Base-by-base conservation (phyloP, 352 stramenopile species). In the Globisporangium solare region DNA sequence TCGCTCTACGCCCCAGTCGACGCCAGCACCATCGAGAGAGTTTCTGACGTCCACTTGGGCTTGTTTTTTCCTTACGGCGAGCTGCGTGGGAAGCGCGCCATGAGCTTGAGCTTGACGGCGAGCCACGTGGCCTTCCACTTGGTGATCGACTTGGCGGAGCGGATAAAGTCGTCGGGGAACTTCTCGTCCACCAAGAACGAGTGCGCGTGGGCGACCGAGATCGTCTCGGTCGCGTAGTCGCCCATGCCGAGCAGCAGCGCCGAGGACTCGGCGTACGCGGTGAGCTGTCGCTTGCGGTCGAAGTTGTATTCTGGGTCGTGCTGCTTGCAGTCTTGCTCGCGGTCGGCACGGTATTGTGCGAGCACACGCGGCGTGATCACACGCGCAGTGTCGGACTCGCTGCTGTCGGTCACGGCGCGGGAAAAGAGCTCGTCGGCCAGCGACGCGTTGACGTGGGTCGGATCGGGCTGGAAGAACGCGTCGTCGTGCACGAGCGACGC, bases 401-500 rank as follows among this genome's bases (percentile, higher is more conserved):
- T 14, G 15, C 58, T 46, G 12, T 72, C 51, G 1, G 63, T 67
- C 3, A 58, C 37, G 22, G 21, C 51, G 51, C 22, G 64, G 22
- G 63, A 58, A 20, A 86, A 51, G 13, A 88, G 45, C 24, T 62
- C 51, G 1, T 55, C n/a, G 17, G 74, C 63, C 48, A 89, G 63
- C 27, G 74, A 72, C 4, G n/a, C 22, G 47, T 84, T 87, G 22
- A 84, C 58, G 7, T 47, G 22, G 5, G 64, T 54, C 3, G 77
- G 73, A 18, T 86, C 74, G 27, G 64, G 46, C 43, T 75, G 62
- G 31, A 73, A 72, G 57, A 60, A 71, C 17, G 61, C 37, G 50
- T 90, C 80, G 47, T 81, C 67, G 51, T 84, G 80, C 4, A 86
- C 64, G 24, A 90, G 58, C 2, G 79, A 89, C 17, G 80, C 78